Conservation (phyloP, 2,329 filamentous ascomycete species). For the Botrytis tulipae region DNA sequence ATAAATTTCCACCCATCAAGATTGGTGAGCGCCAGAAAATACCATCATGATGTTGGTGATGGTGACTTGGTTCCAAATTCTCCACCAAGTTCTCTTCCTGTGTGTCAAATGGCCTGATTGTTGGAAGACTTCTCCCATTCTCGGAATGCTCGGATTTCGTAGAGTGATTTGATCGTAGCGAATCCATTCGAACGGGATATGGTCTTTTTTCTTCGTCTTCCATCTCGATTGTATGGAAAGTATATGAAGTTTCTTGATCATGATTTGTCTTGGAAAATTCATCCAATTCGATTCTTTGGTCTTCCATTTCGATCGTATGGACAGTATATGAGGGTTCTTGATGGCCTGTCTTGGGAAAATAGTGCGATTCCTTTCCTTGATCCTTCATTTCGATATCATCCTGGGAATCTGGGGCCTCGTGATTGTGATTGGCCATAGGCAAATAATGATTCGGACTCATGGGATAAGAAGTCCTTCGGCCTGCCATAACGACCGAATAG, state of each 20-base stretch:
- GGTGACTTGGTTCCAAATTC: background rate
- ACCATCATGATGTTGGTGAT: conserved; percentile 11
- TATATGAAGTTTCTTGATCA: background rate
- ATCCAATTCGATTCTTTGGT: background rate
- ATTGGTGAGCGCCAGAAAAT: conserved; percentile 27
- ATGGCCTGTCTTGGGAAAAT: background rate
- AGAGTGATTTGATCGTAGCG: background rate
- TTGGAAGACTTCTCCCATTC: background rate
- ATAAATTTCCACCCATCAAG: conserved; percentile 21
- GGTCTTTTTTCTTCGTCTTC: background rate
- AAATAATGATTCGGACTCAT: background rate
- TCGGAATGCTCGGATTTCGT: background rate
- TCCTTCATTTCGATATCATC: background rate
- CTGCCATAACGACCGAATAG: background rate
- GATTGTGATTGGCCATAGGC: background rate
- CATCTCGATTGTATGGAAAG: background rate
- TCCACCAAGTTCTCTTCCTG: background rate
- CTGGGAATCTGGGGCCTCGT: background rate
- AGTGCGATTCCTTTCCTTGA: background rate
- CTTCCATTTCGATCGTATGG: background rate
- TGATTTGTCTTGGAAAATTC: background rate
- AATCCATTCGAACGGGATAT: background rate
- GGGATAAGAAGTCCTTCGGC: background rate
- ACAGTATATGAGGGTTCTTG: background rate
- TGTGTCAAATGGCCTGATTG: background rate